Evolutionary conservation across 1,284 basidiomycete species (phyloP), one percentile per base, ranked within the genome.

Genomic region (Lentinus polychrous): DNA sequence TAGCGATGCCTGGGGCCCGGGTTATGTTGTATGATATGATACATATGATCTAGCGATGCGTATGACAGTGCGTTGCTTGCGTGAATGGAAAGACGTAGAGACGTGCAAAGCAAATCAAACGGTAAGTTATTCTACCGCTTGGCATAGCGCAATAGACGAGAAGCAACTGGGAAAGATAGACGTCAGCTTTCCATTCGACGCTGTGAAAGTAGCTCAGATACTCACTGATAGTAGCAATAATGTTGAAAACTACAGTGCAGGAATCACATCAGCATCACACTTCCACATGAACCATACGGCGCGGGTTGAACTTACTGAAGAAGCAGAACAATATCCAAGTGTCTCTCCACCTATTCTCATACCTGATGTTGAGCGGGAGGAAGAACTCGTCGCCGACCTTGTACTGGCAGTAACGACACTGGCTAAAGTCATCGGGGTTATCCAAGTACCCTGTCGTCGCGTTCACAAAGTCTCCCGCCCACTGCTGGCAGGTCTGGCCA

Each of bases 381-480:
- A 75, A 84, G 68, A 86, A 92, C 55, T 92, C 71, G 55, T 91
- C 82, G 3, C 88, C 90, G 18, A 70, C 57, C 60, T 68, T 50
- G 62, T 79, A 89, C 57, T 82, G 77, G 60, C 88, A 92, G 61
- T 91, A 91, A n/a, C 74, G 73, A 64, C 91, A 93, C 5, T 58
- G 59, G 1, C 61, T 46, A 0, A 79, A 85, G 7, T 74, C 86
- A 44, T 72, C 67, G 0, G 78, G 76, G 64, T 94, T 87, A 55
- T 86, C 74, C 35, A 96, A 65, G 67, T 96, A 96, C 0, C 91
- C 94, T 2, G 82, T 83, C 55, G 78, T 75, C 2, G 66, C 67
- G 2, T 59, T 56, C 6, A 85, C 79, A 60, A 91, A 93, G 36
- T 76, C 73, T 27, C 72, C 68, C 0, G 84, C 90, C 80, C 84